phyloP scores from a whole-genome alignment of 2,329 filamentous ascomycete genomes.

The Hymenoscyphus repandus region DNA sequence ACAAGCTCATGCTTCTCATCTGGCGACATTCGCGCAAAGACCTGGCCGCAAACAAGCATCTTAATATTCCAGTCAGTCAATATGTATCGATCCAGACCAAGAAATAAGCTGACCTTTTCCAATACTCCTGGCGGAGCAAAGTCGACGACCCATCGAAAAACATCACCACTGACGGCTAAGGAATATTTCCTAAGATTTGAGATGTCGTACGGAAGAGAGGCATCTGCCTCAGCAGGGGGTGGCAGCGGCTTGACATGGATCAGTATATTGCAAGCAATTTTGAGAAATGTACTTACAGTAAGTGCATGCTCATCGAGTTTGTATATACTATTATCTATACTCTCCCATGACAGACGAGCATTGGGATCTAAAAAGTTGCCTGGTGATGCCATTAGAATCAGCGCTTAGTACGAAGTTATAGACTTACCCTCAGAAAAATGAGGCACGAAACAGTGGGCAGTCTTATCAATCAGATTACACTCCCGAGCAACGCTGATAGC shows the following conservation, averaged over 20 bases:
- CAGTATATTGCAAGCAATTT: slow-evolving; percentile 6
- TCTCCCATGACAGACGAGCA: slow-evolving; percentile 80
- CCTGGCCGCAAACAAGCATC: slow-evolving; percentile 87
- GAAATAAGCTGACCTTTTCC: slow-evolving; percentile 48
- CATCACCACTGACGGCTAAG: slow-evolving; percentile 83
- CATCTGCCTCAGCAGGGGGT: slow-evolving; percentile 65
- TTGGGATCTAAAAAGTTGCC: slow-evolving; percentile 69
- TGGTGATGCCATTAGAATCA: slow-evolving; percentile 28
- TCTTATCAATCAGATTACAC: slow-evolving; percentile 74
- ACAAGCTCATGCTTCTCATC: slow-evolving; percentile 98
- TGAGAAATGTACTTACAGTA: slow-evolving; percentile 41
- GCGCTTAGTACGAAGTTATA: background rate
- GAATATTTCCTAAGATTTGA: slow-evolving; percentile 80
- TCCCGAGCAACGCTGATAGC: slow-evolving; percentile 93
- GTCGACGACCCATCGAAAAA: slow-evolving; percentile 95
- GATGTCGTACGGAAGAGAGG: slow-evolving; percentile 80
- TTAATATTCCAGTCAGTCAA: slow-evolving; percentile 34
- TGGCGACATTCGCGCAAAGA: slow-evolving; percentile 97
- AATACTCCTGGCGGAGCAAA: slow-evolving; percentile 78
- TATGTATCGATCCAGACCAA: background rate
- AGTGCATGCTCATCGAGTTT: slow-evolving; percentile 75
- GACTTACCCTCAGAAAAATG: slow-evolving; percentile 68
- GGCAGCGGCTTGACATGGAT: slow-evolving; percentile 55
- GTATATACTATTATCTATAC: slow-evolving; percentile 79
- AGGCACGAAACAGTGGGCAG: slow-evolving; percentile 87